Base-by-base conservation (phyloP, 495 filamentous ascomycete species). In the Chlorociboria aeruginascens region DNA sequence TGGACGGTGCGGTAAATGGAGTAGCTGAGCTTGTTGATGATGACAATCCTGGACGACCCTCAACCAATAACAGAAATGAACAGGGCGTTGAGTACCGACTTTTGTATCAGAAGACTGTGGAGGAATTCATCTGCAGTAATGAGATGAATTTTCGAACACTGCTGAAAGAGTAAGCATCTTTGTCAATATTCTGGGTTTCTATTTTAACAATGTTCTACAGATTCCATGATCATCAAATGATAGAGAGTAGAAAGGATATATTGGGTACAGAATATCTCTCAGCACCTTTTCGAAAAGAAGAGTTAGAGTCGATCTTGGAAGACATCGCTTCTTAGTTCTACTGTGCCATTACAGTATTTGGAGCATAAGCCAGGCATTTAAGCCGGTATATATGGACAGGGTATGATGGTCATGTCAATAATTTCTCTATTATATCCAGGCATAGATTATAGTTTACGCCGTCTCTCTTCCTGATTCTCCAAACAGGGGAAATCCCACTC, bases 201-300 rank as follows among this genome's bases (percentile, higher is more conserved):
- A 40, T 14, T 32, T 48, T 52, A 35, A 64, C 68, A 46, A 71
- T 55, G 28, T 12, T 3, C 38, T 29, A 40, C 54, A 82, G 78
- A 63, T 94, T 98, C 63, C 85, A 94, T 60, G 92, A 98, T 56
- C 92, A 98, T 66, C 86, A 95, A 57, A 97, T 97, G 82, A 79
- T 98, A 49, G 83, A 83, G 16, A 87, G 81, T 45, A 77, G 82
- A 50, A 89, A 88, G 66, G 90, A 97, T 68, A 74, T 73, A 2
- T 69, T 83, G 46, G 92, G 92, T 0, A 84, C 82, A 32, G 93
- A 97, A 58, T 69, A 90, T 11, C 64, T 98, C 31, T 83, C 82
- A 43, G 78, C 95, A 11, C 93, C 92, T 6, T 82, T 95, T 58
- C 73, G 83, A 46, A 83, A 80, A 53, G 87, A 95, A 50, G 92